These are phyloP conservation scores for Metschnikowia henanensis DNA, from an alignment of 805 yeast species.

Conservation along the genomic window DNA sequence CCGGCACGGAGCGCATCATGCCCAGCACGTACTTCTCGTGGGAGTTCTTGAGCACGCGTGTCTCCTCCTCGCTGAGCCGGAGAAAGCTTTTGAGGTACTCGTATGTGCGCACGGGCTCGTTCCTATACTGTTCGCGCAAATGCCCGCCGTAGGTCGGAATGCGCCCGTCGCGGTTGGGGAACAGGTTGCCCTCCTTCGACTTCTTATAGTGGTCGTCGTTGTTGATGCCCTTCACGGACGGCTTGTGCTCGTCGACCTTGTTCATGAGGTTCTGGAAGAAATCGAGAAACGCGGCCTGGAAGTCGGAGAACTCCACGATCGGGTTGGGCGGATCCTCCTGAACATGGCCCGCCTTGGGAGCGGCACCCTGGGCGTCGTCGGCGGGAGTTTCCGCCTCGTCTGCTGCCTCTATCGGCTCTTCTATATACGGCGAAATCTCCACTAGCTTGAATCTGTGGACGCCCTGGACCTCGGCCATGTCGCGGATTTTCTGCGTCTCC, in stretches of 20 bases:
- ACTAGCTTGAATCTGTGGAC: conserved; percentile 1
- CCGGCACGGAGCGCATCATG: conserved; percentile 26
- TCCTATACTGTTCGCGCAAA: conserved; percentile 29
- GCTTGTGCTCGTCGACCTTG: conserved; percentile 22
- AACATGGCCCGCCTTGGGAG: too few species aligned
- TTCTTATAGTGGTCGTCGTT: conserved; percentile 29
- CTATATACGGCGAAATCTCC: conserved; percentile 7
- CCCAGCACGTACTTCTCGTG: conserved; percentile 23
- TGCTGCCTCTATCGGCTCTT: background rate
- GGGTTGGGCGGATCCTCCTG: background rate
- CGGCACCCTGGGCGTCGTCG: too few species aligned
- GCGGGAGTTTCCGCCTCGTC: background rate
- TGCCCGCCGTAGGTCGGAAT: conserved; percentile 36
- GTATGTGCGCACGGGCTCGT: conserved; percentile 30
- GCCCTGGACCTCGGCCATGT: background rate
- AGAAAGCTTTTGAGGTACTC: conserved; percentile 25
- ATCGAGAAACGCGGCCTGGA: conserved; percentile 16
- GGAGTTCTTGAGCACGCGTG: conserved; percentile 18
- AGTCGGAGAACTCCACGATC: conserved; percentile 10
- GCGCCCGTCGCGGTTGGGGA: conserved; percentile 25
- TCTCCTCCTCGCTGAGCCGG: conserved; percentile 22
- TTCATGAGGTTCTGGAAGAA: conserved; percentile 25
- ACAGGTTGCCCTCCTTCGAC: conserved; percentile 19
- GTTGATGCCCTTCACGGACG: conserved; percentile 23
- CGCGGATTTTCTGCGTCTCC: conserved; percentile 8